Base-by-base conservation (phyloP, 2,329 filamentous ascomycete species). In the Calonectria pauciramosa region DNA sequence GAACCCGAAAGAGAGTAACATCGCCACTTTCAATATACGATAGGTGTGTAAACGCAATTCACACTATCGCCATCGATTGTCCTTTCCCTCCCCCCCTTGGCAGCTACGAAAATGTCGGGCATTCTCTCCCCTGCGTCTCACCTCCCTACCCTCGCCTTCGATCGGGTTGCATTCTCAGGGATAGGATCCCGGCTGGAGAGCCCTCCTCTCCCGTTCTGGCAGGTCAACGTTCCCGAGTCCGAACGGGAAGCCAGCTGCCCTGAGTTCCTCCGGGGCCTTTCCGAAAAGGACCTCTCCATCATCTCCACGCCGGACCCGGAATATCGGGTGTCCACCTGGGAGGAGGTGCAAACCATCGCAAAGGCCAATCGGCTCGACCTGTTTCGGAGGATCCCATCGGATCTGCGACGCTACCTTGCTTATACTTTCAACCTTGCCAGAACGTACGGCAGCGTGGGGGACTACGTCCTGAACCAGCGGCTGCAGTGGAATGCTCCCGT, bases 341-440 rank as follows among this genome's bases (percentile, higher is more conserved):
- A 89, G 6, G 87, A 93, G 76, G 94, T 96, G 68, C 88, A 87
- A 81, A 83, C 89, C 30, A 89, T 96, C 75, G 90, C 95, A 72
- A 80, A 79, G 11, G 78, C 87, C 59, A 96, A 97, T 86, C 90
- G 90, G 11, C 92, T 98, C 59, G 93, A 95, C 80, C 87, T 87
- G 16, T 97, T 99, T 84, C 93, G 94, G 80, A 92, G 96, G 26
- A 85, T 92, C 2, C 96, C 96, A 0, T 94, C 92, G 4, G 91
- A 97, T 68, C 88, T 98, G 72, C 89, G 95, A n/a, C 90, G 91
- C 54, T 99, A 98, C 82, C 89, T 94, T 8, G 89, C 91, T 72
- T 97, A 93, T 84, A 93, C 90, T 28, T 90, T 91, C 82, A 83
- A 89, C 36, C 87, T 98, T 28, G 90, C 90, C 75, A 87, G 89